phyloP scores from a whole-genome alignment of 208 protist genomes.

The Acanthamoeba sp. region DNA sequence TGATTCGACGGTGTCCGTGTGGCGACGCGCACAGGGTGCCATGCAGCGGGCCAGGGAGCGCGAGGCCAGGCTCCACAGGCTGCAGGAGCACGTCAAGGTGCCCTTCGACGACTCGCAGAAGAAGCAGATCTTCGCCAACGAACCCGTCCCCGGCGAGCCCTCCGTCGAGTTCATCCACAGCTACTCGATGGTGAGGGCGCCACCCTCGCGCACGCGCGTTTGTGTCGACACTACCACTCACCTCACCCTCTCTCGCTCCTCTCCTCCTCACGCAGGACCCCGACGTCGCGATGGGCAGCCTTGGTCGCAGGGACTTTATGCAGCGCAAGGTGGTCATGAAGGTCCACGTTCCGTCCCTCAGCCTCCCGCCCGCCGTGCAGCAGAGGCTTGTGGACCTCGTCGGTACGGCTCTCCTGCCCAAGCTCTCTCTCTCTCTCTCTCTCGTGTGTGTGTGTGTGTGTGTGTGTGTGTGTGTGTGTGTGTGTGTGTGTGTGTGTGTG shows the following conservation, averaged over 20 bases:
- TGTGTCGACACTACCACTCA: too few species aligned
- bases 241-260: not conserved
- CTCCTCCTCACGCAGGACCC: not conserved
- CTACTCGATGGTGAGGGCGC: conserved; percentile 3
- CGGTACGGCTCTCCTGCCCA: not conserved
- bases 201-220: not conserved
- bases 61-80: conserved; percentile 42
- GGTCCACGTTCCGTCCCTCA: conserved; percentile 20
- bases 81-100: conserved; percentile 61
- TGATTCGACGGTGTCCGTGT: too few species aligned
- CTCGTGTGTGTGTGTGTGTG: not conserved
- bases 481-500: too few species aligned
- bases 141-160: conserved; percentile 35
- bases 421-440: not conserved
- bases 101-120: conserved; percentile 33
- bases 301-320: conserved; percentile 51
- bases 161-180: conserved; percentile 44
- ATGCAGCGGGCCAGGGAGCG: not conserved
- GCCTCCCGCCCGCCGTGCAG: not conserved
- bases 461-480: too few species aligned
- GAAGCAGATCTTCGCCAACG: conserved; percentile 51
- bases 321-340: conserved; percentile 64
- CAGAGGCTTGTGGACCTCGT: conserved; percentile 39
- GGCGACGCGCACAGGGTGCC: too few species aligned
- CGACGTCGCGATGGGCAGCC: conserved; percentile 48